phyloP scores from a whole-genome alignment of 148 eudicot species.

The Rhododendron williamsianum region DNA sequence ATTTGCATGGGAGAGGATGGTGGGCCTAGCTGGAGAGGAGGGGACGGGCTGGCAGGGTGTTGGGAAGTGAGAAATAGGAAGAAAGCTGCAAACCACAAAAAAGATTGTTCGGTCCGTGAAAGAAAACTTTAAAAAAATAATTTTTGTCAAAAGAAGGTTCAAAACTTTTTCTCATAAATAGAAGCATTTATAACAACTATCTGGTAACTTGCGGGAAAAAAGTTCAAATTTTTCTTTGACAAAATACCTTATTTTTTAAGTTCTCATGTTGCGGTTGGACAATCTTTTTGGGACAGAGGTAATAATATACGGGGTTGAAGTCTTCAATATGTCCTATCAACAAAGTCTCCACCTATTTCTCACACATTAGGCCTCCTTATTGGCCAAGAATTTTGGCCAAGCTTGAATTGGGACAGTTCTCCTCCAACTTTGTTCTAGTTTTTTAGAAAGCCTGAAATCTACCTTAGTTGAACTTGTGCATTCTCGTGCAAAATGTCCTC shows the following conservation, averaged over 20 bases:
- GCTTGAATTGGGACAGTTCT: neutral
- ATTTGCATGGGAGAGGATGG: neutral
- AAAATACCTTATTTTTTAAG: neutral
- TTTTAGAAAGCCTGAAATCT: constrained; percentile 9
- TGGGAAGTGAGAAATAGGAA: neutral
- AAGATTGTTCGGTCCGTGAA: neutral
- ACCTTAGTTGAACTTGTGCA: constrained; percentile 14
- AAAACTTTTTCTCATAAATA: neutral
- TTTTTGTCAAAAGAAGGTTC: neutral
- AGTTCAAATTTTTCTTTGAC: neutral
- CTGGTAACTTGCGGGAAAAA: neutral
- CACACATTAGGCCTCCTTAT: neutral
- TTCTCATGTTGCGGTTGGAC: neutral
- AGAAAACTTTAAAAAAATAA: neutral
- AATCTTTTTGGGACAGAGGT: neutral
- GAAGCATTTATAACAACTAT: neutral
- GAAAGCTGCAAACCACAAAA: neutral
- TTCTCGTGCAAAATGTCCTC: constrained; percentile 15
- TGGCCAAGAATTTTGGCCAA: neutral
- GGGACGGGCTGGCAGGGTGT: neutral
- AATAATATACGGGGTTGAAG: neutral
- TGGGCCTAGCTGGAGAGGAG: neutral
- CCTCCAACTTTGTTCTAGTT: neutral
- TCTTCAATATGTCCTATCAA: neutral
- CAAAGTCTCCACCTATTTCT: neutral